phyloP scores from a whole-genome alignment of 2,329 filamentous ascomycete species.

The Cordyceps javanica region DNA sequence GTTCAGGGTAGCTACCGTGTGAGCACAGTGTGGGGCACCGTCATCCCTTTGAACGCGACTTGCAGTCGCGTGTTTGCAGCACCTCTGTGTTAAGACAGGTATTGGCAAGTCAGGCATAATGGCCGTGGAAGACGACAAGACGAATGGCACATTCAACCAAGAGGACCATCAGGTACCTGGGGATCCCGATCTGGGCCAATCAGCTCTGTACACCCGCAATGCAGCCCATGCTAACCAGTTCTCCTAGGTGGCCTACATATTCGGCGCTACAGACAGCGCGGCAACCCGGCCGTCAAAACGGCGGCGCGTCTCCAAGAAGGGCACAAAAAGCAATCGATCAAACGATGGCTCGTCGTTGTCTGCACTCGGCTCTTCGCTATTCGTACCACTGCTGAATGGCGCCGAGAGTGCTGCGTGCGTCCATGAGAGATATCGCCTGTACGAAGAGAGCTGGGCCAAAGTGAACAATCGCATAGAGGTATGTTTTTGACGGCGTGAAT shows the following conservation, averaged over 20 bases:
- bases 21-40: slow-evolving; percentile 6
- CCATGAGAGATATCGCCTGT: slow-evolving; percentile 51
- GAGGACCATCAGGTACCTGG: slow-evolving; percentile 39
- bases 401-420: slow-evolving; percentile 44
- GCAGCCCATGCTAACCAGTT: slow-evolving; percentile 16
- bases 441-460: slow-evolving; percentile 56
- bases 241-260: slow-evolving; percentile 55
- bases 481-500: neutral
- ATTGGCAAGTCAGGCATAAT: neutral
- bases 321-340: slow-evolving; percentile 27
- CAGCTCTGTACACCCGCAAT: neutral
- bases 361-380: slow-evolving; percentile 25
- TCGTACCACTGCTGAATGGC: slow-evolving; percentile 49
- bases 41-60: slow-evolving; percentile 10
- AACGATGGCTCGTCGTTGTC: neutral
- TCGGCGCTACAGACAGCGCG: slow-evolving; percentile 43
- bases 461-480: slow-evolving; percentile 58
- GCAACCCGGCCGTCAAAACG: slow-evolving; percentile 46
- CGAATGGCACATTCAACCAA: slow-evolving; percentile 24
- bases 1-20: slow-evolving; percentile 2
- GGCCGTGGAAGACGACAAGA: slow-evolving; percentile 16
- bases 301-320: slow-evolving; percentile 44
- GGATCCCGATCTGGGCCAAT: too few relatives aligned
- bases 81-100: neutral
- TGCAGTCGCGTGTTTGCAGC: neutral